Evolutionary conservation across 352 stramenopile genomes (phyloP).

Genomic region (Phytophthora capsici): DNA sequence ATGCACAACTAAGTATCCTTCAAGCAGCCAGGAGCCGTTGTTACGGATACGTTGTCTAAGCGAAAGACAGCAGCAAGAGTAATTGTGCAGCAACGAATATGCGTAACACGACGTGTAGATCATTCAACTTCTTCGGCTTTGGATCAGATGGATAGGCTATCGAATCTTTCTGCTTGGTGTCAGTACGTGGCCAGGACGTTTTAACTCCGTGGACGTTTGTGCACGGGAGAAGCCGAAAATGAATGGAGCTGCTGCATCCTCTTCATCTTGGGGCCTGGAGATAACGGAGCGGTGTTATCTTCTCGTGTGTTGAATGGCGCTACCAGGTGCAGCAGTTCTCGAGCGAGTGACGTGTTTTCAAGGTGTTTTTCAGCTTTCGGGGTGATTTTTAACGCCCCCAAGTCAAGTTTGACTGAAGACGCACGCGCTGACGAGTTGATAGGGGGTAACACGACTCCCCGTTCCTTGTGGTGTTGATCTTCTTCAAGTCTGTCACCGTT

Average conservation of each 20-base stretch:
- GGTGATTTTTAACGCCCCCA: background rate
- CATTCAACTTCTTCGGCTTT: background rate
- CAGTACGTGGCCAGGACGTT: conserved; percentile 4
- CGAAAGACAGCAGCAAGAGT: conserved; percentile 8
- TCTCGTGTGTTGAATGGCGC: conserved; percentile 52
- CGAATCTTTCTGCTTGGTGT: conserved; percentile 15
- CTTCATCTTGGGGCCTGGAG: conserved; percentile 24
- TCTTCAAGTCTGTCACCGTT: conserved; percentile 37
- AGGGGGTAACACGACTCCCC: conserved; percentile 21
- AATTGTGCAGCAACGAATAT: conserved; percentile 26
- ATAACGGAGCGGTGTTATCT: conserved; percentile 12
- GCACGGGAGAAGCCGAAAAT: conserved; percentile 19
- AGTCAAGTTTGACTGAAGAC: conserved; percentile 12
- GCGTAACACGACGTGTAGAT: conserved; percentile 30
- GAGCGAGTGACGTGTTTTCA: conserved; percentile 58
- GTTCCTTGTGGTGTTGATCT: conserved; percentile 31
- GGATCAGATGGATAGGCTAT: conserved; percentile 10
- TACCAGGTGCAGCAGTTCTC: conserved; percentile 67
- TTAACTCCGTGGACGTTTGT: conserved; percentile 15
- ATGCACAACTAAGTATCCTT: conserved; percentile 81
- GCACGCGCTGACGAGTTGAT: conserved; percentile 10
- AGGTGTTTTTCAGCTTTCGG: conserved; percentile 21
- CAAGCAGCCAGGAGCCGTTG: conserved; percentile 23
- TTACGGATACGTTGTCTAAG: conserved; percentile 21
- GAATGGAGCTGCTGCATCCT: conserved; percentile 35